Evolutionary conservation across 495 filamentous ascomycete species (phyloP).

Genomic region (Penicillium tannophilum): DNA sequence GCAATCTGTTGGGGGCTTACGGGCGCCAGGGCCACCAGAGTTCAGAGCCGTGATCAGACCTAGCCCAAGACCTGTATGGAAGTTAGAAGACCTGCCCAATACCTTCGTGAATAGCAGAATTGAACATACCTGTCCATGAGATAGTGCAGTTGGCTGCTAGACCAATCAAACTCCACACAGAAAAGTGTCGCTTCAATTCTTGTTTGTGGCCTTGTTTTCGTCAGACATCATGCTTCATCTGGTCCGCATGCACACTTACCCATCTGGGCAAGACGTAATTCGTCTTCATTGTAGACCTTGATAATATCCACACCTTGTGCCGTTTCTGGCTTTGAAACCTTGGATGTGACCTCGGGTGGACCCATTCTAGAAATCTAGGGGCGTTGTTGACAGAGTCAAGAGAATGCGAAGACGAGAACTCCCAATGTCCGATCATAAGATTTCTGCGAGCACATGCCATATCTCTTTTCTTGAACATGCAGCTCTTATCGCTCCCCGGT

Average conservation of each 20-base stretch:
- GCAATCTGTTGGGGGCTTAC: constrained; percentile 18
- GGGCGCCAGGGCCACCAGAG: constrained; percentile 42
- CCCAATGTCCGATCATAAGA: neutral
- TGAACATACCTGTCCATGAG: constrained; percentile 39
- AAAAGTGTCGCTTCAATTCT: constrained; percentile 44
- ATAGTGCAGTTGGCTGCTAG: constrained; percentile 44
- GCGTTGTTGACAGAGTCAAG: neutral
- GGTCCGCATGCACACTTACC: constrained; percentile 23
- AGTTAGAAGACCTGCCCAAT: neutral
- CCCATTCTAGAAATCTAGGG: constrained; percentile 10
- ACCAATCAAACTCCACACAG: constrained; percentile 42
- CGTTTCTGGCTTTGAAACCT: neutral
- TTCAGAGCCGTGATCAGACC: constrained; percentile 42
- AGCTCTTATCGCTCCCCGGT: constrained; percentile 24
- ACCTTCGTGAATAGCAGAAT: too few species aligned
- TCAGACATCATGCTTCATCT: neutral
- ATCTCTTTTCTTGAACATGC: constrained; percentile 9
- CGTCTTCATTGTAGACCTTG: constrained; percentile 36
- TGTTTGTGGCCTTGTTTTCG: constrained; percentile 39
- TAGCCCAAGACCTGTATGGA: constrained; percentile 34
- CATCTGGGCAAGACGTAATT: constrained; percentile 46
- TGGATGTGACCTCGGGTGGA: constrained; percentile 10
- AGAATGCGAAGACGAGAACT: neutral
- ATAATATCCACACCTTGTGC: constrained; percentile 8
- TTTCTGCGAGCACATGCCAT: neutral